Evolutionary conservation across 1,139 yeast genomes (phyloP).

Genomic region (Suhomyces wounanorum): DNA sequence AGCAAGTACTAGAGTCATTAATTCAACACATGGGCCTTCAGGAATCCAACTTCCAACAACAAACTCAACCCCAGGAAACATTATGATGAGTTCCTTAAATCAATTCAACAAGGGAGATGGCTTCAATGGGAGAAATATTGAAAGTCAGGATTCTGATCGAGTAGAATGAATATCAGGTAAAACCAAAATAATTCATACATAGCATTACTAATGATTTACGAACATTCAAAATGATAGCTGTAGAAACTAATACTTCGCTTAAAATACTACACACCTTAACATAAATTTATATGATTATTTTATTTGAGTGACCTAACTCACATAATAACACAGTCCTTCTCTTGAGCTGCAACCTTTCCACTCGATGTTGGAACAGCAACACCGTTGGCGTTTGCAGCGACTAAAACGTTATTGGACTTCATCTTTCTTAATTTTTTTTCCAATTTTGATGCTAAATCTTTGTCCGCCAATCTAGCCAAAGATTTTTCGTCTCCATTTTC

Average conservation of each 20-base stretch:
- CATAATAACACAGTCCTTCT: conserved; percentile 49
- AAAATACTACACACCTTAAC: not conserved
- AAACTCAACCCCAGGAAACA: conserved; percentile 4
- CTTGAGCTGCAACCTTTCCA: conserved; percentile 27
- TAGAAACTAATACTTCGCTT: too few species aligned
- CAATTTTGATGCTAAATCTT: conserved; percentile 33
- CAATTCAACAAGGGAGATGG: conserved; percentile 17
- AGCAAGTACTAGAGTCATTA: conserved; percentile 31
- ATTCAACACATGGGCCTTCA: conserved; percentile 7
- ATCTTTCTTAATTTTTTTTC: conserved; percentile 34
- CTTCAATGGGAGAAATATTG: conserved; percentile 23
- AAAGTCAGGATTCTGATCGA: conserved; percentile 31
- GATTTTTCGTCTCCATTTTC: conserved; percentile 74
- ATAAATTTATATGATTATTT: not conserved
- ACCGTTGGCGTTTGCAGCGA: conserved; percentile 12
- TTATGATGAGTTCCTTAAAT: conserved; percentile 13
- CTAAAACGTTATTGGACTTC: conserved; percentile 12
- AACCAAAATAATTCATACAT: not conserved
- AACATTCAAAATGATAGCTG: not conserved
- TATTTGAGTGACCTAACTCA: conserved; percentile 14
- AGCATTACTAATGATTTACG: not conserved
- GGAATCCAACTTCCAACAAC: not conserved
- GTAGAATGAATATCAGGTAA: conserved; percentile 20
- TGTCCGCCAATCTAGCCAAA: conserved; percentile 36
- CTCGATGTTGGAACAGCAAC: conserved; percentile 5